Evolutionary conservation across 2,329 filamentous ascomycete species (phyloP).

Genomic region (Paradendryphiella salina): DNA sequence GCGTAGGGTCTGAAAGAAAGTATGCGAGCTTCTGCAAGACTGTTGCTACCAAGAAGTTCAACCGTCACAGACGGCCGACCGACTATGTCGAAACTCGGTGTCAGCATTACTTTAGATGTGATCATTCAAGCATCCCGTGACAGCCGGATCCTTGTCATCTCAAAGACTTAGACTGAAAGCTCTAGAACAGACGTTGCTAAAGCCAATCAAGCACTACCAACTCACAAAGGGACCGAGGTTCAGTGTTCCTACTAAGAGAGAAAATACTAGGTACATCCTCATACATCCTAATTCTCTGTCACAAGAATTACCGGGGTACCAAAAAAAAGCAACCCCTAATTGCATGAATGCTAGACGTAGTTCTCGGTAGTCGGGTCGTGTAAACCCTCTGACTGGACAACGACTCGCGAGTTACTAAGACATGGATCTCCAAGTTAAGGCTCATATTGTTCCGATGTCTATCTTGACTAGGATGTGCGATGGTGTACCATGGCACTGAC

Average conservation of each 20-base stretch:
- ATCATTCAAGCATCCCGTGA: slow-evolving; percentile 1
- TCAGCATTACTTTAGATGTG: not conserved
- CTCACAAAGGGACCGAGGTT: slow-evolving; percentile 3
- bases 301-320: not conserved
- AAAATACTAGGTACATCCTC: slow-evolving; percentile 2
- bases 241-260: not conserved
- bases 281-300: slow-evolving; percentile 1
- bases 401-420: not conserved
- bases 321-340: slow-evolving; percentile 1
- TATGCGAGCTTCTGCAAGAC: not conserved
- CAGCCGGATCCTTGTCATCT: slow-evolving; percentile 2
- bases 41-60: not conserved
- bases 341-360: not conserved
- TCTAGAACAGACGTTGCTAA: not conserved
- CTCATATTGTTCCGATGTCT: not conserved
- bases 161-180: slow-evolving; percentile 9
- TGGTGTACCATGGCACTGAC: slow-evolving; percentile 1
- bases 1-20: slow-evolving; percentile 8
- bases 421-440: not conserved
- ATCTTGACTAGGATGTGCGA: not conserved
- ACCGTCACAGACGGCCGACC: not conserved
- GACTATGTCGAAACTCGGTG: not conserved
- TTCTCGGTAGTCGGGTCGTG: slow-evolving; percentile 1
- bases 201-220: slow-evolving; percentile 1
- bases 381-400: not conserved